Evolutionary conservation across 2,329 filamentous ascomycete species (phyloP).

Genomic region (Fusarium poae): DNA sequence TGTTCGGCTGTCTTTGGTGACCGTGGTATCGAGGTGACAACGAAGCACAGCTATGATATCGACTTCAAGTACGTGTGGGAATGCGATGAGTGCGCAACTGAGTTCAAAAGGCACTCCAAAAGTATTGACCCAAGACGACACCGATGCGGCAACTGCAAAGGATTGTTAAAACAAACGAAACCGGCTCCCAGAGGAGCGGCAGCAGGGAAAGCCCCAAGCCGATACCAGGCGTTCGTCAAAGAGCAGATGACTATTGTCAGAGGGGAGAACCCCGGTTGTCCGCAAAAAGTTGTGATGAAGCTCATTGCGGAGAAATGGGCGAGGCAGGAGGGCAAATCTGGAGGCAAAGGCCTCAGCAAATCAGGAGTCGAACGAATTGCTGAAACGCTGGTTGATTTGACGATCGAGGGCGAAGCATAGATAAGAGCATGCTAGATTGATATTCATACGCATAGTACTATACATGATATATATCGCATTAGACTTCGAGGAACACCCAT

Average conservation of each 20-base stretch:
- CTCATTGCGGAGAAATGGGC: constrained; percentile 74
- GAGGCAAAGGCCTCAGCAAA: constrained; percentile 27
- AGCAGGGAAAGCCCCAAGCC: constrained; percentile 50
- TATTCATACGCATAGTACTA: constrained; percentile 12
- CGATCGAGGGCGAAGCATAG: constrained; percentile 41
- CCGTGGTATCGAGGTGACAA: constrained; percentile 82
- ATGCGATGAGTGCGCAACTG: constrained; percentile 75
- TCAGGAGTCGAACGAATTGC: constrained; percentile 40
- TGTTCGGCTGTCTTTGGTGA: constrained; percentile 68
- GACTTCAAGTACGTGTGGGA: constrained; percentile 93
- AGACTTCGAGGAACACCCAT: no score
- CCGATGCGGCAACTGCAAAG: constrained; percentile 82
- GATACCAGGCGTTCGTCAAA: constrained; percentile 71
- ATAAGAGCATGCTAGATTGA: constrained; percentile 4
- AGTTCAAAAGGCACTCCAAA: constrained; percentile 87
- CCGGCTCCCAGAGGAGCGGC: constrained; percentile 69
- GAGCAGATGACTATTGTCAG: constrained; percentile 74
- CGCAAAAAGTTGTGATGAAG: constrained; percentile 77
- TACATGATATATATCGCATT: neutral
- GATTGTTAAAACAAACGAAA: constrained; percentile 79
- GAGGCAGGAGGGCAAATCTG: constrained; percentile 55
- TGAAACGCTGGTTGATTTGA: constrained; percentile 47
- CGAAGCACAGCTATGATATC: constrained; percentile 90
- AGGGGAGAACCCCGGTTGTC: constrained; percentile 66
- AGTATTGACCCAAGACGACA: constrained; percentile 81